Conservation (phyloP, 2,329 filamentous ascomycete species). For the Botrytis byssoidea region DNA sequence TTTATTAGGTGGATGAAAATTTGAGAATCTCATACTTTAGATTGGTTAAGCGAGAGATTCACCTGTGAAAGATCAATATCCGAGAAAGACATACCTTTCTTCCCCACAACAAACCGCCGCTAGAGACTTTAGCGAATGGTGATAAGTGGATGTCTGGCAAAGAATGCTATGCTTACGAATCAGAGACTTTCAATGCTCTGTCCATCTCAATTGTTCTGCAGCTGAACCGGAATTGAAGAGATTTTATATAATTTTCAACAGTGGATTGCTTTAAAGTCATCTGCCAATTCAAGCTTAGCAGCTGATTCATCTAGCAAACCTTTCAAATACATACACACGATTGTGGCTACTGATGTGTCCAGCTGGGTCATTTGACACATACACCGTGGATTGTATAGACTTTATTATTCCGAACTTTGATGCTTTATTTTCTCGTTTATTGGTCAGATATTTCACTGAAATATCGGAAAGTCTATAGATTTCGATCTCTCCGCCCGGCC, state of each 20-base stretch:
- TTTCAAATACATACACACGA: background rate
- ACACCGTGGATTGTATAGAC: accelerated
- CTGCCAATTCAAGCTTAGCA: no score
- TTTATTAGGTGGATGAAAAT: background rate
- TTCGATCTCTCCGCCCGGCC: background rate
- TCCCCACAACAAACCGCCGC: background rate
- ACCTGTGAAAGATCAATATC: background rate
- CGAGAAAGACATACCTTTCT: background rate
- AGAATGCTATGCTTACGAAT: background rate
- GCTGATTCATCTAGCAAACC: background rate
- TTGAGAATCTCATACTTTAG: background rate
- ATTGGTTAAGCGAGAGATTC: background rate
- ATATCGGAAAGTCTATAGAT: background rate
- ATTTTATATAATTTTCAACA: background rate
- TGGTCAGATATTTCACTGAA: background rate
- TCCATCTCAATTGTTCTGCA: background rate
- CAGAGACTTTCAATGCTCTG: background rate
- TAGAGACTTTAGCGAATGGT: background rate
- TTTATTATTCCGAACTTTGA: background rate
- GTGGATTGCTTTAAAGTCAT: background rate
- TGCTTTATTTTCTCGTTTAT: background rate
- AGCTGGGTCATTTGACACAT: accelerated
- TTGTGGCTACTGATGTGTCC: background rate
- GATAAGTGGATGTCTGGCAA: background rate
- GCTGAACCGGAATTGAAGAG: accelerated